Evolutionary conservation across 768 basidiomycete genomes (phyloP).

Genomic region (Clavaria fumosa): DNA sequence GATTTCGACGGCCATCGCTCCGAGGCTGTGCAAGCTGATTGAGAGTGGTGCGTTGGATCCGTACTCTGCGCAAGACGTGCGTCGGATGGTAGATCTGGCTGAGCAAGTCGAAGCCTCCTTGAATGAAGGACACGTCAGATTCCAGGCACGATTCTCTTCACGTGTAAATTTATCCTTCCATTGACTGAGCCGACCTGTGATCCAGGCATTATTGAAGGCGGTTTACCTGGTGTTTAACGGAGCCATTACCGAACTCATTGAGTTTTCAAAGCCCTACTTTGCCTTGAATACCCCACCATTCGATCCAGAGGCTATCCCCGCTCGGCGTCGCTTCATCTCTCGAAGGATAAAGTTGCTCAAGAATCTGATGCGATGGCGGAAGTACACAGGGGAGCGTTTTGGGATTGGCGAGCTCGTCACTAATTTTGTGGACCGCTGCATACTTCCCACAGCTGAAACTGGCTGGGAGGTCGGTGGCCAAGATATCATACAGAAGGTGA

Average conservation of each 20-base stretch:
- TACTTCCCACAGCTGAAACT: conserved; percentile 50
- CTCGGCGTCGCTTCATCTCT: conserved; percentile 53
- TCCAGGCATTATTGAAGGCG: conserved; percentile 43
- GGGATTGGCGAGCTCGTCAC: conserved; percentile 39
- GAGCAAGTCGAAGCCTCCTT: conserved; percentile 73
- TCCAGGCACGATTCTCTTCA: conserved; percentile 32
- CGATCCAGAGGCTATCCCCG: conserved; percentile 59
- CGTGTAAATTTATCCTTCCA: neutral
- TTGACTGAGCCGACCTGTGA: neutral
- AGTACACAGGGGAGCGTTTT: conserved; percentile 46
- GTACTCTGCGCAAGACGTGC: conserved; percentile 51
- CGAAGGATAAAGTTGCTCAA: conserved; percentile 55
- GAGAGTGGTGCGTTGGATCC: conserved; percentile 71
- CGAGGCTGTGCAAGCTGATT: conserved; percentile 57
- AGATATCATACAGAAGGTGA: conserved; percentile 44
- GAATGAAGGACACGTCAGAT: conserved; percentile 44
- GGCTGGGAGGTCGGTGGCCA: conserved; percentile 86
- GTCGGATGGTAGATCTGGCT: conserved; percentile 51
- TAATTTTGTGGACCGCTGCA: conserved; percentile 39
- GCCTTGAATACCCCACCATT: conserved; percentile 31
- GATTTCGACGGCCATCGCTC: conserved; percentile 71
- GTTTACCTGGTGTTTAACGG: conserved; percentile 35
- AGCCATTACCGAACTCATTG: conserved; percentile 36
- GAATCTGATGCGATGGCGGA: conserved; percentile 66
- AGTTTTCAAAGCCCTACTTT: conserved; percentile 34